Evolutionary conservation across 179 eudicot species (phyloP), one percentile per base, ranked within the genome.

Genomic region (Dionaea muscipula): DNA sequence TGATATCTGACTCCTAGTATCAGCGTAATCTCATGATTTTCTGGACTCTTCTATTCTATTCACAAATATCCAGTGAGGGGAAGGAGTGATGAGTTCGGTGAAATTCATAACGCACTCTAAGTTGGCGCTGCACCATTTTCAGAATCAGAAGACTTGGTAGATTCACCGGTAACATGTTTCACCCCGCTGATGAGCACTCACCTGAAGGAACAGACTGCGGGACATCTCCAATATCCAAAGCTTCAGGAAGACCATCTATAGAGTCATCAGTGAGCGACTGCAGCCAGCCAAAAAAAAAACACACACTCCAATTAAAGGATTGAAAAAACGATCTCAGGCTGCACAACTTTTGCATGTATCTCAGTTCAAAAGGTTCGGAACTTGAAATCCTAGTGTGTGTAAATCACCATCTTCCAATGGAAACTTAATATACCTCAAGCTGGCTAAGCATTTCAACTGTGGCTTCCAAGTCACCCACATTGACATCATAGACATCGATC

Each of bases 391-490:
- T 33, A 26, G 7, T 9, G 26, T 0, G 1, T 25, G 23, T 7
- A 26, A 18, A 56, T 16, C 13, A 21, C 50, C 0, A 56, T 15
- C 4, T 26, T 40, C 7, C 7, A 26, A 16, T 22, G 18, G 17
- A 60, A 33, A 60, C 25, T 21, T 41, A 14, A 37, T 24, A 38
- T 72, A 90, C 97, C 95, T 80, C 94, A 36, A 90, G 83, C 45
- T 86, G 80, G 46, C 55, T 68, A 66, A 90, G 66, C 95, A 90
- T 90, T 52, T 90, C 95, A 61, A 90, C 46, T 24, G 97, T 47
- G 45, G 82, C 75, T 26, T 90, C 94, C 77, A 90, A 54, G 74
- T 90, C 95, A 59, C 87, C 67, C 13, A 57, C 47, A 68, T 78
- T 86, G 61, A 79, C 78, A 24, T 60, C 22, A 70, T 90, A 90